Evolutionary conservation across 495 filamentous ascomycete species (phyloP), one percentile per base, ranked within the genome.

Genomic region (Friedmanniomyces endolithicus): DNA sequence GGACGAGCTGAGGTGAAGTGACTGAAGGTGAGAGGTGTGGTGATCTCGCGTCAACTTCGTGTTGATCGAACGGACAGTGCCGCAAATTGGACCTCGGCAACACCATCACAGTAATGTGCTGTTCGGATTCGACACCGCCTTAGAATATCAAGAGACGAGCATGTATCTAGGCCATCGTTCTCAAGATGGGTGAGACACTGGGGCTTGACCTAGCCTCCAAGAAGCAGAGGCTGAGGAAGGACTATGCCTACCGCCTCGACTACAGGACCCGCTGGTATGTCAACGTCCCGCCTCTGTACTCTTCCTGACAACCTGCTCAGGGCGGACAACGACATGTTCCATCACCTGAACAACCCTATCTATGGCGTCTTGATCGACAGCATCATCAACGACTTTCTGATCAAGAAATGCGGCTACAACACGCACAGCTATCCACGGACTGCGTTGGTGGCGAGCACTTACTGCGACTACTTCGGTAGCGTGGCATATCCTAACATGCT

Each of bases 311-410:
- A 31, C 27, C 27, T 41, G 14, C 23, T 14, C 27, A 90, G 87
- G 87, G 81, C 76, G 64, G 92, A 98, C 68, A 96, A 96, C 64
- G 90, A 96, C 71, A 92, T 94, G 86, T 97, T 95, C 69, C 77
- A 83, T 43, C 87, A 94, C 37, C 49, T 59, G 6, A 63, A 63
- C 49, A 57, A 60, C 45, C 52, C 53, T 1, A 48, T 59, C 49
- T 60, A 60, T 40, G 49, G 37, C 25, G 43, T 58, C n/a, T 34
- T 63, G n/a, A 53, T 82, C 70, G 90, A 98, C 72, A 88, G 87
- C 6, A 80, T 95, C 58, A 82, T 94, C 62, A 98, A 96, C 71
- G 75, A 81, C 41, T 98, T 92, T 67, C 78, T 98, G 6, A 88
- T 94, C 52, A 72, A 83, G 33, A 70, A 87, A 53, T 95, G 88